Evolutionary conservation across 768 basidiomycete genomes (phyloP).

Genomic region (Agrocybe pediades): DNA sequence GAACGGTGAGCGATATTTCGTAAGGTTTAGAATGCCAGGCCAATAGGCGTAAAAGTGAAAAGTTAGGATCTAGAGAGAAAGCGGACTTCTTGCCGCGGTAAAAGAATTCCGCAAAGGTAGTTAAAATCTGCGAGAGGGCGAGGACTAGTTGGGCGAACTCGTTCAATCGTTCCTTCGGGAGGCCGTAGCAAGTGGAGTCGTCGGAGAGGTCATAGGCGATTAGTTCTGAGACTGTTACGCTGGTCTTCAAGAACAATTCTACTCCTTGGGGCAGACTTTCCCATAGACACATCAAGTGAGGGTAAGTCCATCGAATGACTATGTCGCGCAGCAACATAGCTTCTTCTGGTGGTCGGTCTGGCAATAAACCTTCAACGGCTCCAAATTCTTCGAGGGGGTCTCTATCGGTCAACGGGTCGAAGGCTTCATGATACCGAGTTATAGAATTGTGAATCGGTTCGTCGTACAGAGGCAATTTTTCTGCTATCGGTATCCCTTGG

Average conservation of each 20-base stretch:
- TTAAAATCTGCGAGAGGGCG: conserved; percentile 7
- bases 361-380: background rate
- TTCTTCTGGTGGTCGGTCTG: background rate
- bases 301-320: conserved; percentile 1
- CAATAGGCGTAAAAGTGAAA: conserved; percentile 1
- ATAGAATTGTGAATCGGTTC: conserved; percentile 7
- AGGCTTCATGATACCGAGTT: background rate
- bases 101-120: conserved; percentile 1
- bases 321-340: background rate
- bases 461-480: background rate
- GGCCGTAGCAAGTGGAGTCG: background rate
- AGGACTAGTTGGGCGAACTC: conserved; percentile 1
- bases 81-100: background rate
- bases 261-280: background rate
- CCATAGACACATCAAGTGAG: conserved; percentile 6
- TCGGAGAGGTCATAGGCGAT: background rate
- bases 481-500: background rate
- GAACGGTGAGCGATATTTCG: background rate
- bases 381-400: conserved; percentile 8
- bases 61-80: conserved; percentile 4
- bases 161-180: background rate
- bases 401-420: background rate
- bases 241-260: background rate
- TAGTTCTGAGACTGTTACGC: background rate
- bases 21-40: background rate